A percentile compares a stretch with the other conserved stretches of the same genome.
Evolutionary conservation across 306 rosid genomes (phyloP).

Genomic region (Oemleria cerasiformis): DNA sequence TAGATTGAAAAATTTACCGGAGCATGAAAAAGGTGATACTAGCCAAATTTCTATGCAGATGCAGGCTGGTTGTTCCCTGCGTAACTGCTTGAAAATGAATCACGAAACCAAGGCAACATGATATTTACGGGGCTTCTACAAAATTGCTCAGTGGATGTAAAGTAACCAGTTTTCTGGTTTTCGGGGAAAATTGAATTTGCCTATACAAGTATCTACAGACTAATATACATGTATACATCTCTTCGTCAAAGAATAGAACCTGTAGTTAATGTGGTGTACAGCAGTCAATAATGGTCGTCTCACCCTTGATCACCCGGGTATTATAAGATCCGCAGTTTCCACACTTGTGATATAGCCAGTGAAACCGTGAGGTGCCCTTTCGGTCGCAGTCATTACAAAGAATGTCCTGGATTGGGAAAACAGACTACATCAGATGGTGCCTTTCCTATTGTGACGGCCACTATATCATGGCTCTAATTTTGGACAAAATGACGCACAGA

Average conservation of each 20-base stretch:
- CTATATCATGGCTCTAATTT: slow-evolving; percentile 1
- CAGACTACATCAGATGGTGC: not conserved
- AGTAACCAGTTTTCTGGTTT: slow-evolving; percentile 28
- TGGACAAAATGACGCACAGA: slow-evolving; percentile 1
- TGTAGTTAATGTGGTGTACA: slow-evolving; percentile 31
- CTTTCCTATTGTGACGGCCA: not conserved
- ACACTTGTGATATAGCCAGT: slow-evolving; percentile 96
- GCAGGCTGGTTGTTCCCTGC: slow-evolving; percentile 17
- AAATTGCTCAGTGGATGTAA: slow-evolving; percentile 31
- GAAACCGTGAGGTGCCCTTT: slow-evolving; percentile 78
- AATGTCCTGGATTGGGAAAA: slow-evolving; percentile 66
- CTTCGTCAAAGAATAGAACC: slow-evolving; percentile 10
- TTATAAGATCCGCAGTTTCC: slow-evolving; percentile 88
- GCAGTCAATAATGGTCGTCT: slow-evolving; percentile 51
- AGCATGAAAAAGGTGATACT: not conserved
- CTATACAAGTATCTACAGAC: slow-evolving; percentile 67
- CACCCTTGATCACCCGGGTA: slow-evolving; percentile 82
- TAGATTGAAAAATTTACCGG: not conserved
- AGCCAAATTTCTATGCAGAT: slow-evolving; percentile 30
- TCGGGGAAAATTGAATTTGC: slow-evolving; percentile 46
- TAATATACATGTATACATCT: slow-evolving; percentile 20
- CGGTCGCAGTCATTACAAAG: slow-evolving; percentile 88
- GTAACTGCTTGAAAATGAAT: not conserved
- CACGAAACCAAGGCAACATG: slow-evolving; percentile 17
- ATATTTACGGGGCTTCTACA: slow-evolving; percentile 32